Evolutionary conservation across 1,139 yeast species (phyloP), one percentile per base, ranked within the genome.

Genomic region (Kodamaea sp.): DNA sequence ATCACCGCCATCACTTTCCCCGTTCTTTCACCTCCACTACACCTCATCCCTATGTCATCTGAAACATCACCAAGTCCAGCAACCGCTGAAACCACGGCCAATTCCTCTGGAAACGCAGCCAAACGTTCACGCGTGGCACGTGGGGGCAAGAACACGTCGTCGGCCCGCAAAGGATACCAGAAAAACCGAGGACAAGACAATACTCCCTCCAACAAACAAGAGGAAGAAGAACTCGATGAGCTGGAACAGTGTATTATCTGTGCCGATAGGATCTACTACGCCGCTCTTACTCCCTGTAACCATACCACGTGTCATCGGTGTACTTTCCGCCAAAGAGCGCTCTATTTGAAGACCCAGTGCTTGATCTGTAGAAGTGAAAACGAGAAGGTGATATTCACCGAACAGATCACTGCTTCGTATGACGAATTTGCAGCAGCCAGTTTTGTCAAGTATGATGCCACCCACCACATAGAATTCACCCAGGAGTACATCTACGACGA

Each of bases 251-350:
- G 97, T 66, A 61, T 89, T 24, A 87, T 92, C 38, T 92, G 99
- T 65, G 95, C 97, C 1, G 83, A 86, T 31, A 67, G 64, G 27
- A 70, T 89, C 26, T 50, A 48, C 15, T 76, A 73, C 50, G 80
- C 80, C 2, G 86, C 96, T 0, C 58, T 84, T 11, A 77, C 92
- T 2, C 86, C 90, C 1, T 92, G 99, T 61, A 82, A 82, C 48
- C 97, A 92, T 55, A 73, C 72, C 15, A 80, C 90, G 0, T 92
- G 99, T 58, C 89, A 88, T 55, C 63, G 61, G 35, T 92, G 99
- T 65, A 72, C 89, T 0, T 76, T 90, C 48, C 73, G 97, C 46
- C 88, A 89, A 51, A 70, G 97, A 28, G 92, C 89, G 0, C 64
- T 90, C 19, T 89, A 85, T 61, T 74, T 76, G 24, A 88, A 85